These are phyloP conservation scores for Colletotrichum simmondsii DNA, from an alignment of 2,329 filamentous ascomycete species.

Conservation along the genomic window DNA sequence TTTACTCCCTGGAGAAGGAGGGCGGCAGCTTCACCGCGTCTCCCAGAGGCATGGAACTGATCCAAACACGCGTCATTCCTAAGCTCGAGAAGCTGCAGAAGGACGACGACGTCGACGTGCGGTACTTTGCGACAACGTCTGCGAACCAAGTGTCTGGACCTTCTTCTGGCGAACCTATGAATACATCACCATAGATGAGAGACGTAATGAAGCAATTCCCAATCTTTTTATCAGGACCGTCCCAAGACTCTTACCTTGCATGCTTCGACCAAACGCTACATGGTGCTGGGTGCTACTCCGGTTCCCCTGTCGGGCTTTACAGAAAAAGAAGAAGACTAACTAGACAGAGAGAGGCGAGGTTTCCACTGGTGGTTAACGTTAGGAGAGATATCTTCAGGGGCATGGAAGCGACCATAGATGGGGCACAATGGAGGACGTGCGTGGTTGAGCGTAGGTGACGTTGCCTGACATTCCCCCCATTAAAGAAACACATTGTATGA, in stretches of 20 bases:
- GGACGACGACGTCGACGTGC: conserved; percentile 97
- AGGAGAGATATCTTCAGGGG: neutral
- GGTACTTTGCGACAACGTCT: conserved; percentile 96
- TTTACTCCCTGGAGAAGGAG: conserved; percentile 86
- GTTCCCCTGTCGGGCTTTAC: conserved; percentile 10
- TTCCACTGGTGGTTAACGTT: neutral
- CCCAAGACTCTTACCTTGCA: conserved; percentile 19
- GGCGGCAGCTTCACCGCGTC: conserved; percentile 72
- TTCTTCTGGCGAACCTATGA: conserved; percentile 69
- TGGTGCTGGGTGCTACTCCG: conserved; percentile 16
- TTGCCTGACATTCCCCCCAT: conserved; percentile 3
- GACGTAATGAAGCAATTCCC: conserved; percentile 65
- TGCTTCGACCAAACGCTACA: conserved; percentile 22
- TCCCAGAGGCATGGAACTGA: conserved; percentile 79
- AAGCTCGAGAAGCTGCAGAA: conserved; percentile 95
- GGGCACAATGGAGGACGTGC: neutral
- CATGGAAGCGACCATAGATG: conserved; percentile 1
- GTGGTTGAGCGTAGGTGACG: conserved; percentile 6
- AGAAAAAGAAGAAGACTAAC: neutral
- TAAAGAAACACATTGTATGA: conserved; percentile 27
- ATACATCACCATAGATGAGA: conserved; percentile 71
- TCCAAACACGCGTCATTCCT: conserved; percentile 86
- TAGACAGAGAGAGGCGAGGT: conserved; percentile 13
- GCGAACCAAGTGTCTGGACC: conserved; percentile 67
- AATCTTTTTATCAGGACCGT: conserved; percentile 44